Conservation (phyloP, 768 basidiomycete genomes). For the Russula ochroleuca region DNA sequence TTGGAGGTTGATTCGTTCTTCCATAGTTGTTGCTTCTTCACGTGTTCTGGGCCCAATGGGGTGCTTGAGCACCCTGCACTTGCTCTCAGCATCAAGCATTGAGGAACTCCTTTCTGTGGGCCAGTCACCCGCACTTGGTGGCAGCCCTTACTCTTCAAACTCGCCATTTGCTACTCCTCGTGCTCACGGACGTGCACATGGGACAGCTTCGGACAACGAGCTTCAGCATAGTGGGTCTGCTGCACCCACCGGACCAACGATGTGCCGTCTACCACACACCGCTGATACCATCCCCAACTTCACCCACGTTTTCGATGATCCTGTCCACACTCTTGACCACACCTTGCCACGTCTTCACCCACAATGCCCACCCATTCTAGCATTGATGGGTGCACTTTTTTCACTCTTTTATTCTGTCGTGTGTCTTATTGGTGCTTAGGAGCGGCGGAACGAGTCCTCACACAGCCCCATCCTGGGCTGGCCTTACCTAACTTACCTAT, state of each 20-base stretch:
- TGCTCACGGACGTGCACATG: constrained; percentile 8
- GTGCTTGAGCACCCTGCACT: constrained; percentile 33
- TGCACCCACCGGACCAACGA: constrained; percentile 18
- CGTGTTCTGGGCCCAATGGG: constrained; percentile 42
- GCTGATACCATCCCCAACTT: too few relatives aligned
- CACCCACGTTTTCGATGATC: too few relatives aligned
- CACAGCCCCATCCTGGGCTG: neutral
- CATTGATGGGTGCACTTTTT: too few relatives aligned
- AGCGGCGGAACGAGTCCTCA: too few relatives aligned
- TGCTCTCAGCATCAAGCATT: constrained; percentile 52
- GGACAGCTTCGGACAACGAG: constrained; percentile 20
- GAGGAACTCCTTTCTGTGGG: constrained; percentile 43
- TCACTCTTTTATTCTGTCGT: too few relatives aligned
- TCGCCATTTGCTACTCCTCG: constrained; percentile 23
- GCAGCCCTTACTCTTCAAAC: neutral
- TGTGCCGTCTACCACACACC: constrained; percentile 5
- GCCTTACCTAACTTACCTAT: neutral
- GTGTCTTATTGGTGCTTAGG: too few relatives aligned
- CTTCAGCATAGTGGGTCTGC: constrained; percentile 23
- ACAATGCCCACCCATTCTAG: too few relatives aligned
- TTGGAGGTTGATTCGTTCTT: constrained; percentile 19
- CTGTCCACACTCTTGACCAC: too few relatives aligned
- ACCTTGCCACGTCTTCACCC: too few relatives aligned
- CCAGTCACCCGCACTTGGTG: constrained; percentile 20
- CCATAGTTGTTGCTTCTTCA: constrained; percentile 75